A percentile compares a stretch with the other conserved stretches of the same genome.
Evolutionary conservation across 2,329 filamentous ascomycete species (phyloP).

Genomic region (Pestalotiopsis sp.): DNA sequence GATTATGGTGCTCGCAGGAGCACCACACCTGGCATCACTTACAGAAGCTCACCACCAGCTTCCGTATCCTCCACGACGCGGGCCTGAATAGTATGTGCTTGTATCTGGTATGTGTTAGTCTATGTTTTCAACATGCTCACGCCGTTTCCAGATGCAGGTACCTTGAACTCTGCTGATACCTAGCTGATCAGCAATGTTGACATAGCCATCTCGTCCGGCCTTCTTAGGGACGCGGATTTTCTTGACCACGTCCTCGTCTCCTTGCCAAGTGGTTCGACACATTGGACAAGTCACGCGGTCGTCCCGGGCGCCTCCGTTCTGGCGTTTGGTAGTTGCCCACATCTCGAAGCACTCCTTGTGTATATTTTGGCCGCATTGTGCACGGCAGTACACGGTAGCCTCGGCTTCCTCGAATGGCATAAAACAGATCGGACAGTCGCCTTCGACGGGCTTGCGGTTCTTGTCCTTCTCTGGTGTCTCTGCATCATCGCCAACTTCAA

Average conservation of each 20-base stretch:
- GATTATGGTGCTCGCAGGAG: background rate
- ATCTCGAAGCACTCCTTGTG: slow-evolving; percentile 56
- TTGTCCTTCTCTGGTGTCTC: slow-evolving; percentile 27
- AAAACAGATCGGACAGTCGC: slow-evolving; percentile 62
- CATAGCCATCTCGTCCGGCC: slow-evolving; percentile 55
- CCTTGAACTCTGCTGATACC: slow-evolving; percentile 57
- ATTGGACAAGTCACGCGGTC: slow-evolving; percentile 60
- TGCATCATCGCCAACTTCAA: slow-evolving; percentile 36
- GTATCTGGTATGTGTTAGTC: slow-evolving; percentile 22
- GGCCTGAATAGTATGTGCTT: slow-evolving; percentile 28
- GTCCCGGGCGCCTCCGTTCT: slow-evolving; percentile 23
- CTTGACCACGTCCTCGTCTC: slow-evolving; percentile 44
- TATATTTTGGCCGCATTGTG: slow-evolving; percentile 57
- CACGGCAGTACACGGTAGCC: slow-evolving; percentile 52
- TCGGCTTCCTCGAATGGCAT: slow-evolving; percentile 44
- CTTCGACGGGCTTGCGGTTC: slow-evolving; percentile 52
- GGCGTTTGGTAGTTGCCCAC: slow-evolving; percentile 53
- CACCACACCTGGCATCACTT: too few relatives aligned
- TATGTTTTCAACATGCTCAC: background rate
- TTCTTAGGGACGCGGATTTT: slow-evolving; percentile 45
- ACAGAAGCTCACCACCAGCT: background rate
- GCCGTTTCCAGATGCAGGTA: slow-evolving; percentile 27
- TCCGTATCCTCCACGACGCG: slow-evolving; percentile 8
- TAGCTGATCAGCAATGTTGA: slow-evolving; percentile 64
- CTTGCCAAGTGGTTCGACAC: slow-evolving; percentile 61